Base-by-base conservation (phyloP, 2,329 filamentous ascomycete genomes). In the Botryosphaeria agaves region DNA sequence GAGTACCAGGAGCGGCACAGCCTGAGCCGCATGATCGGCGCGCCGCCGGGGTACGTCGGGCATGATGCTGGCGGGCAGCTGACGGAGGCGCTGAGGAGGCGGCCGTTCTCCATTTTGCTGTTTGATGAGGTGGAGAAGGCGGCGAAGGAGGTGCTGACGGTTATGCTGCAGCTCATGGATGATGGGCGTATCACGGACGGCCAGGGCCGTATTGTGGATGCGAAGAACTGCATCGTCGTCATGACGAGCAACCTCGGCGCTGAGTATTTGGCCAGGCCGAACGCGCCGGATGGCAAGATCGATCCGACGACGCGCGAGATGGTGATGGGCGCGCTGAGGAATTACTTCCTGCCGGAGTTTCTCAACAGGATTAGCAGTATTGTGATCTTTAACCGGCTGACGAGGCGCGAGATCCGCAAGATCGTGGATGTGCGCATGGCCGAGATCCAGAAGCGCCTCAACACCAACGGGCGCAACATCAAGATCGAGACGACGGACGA, bases 91-190 rank as follows among this genome's bases (percentile, higher is more conserved):
- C 75, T 98, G 14, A 83, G 89, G 25, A 80, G 89, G 36, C 82
- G 84, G 45, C 89, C 89, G 1, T 98, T 98, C 69, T 95, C 89
- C 1, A 98, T 98, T 48, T 66, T 98, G 2, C 72, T 98, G 6
- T 98, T 98, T 44, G 89, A 98, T 44, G 89, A 98, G 56, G 83
- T 95, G 11, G 89, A 98, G 59, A 98, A 98, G 64, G 87, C 89
- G 2, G 89, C 89, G 38, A 98, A 98, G 62, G 89, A 98, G 59
- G 73, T 98, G 1, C 64, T 98, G 26, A 98, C 89, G 1, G 89
- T 98, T 11, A 72, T 98, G 21, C 72, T 98, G n/a, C 89, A 98
- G 56, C 82, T 98, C 47, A 95, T 98, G 84, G 89, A 98, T 47
- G 89, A 98, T 48, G 89, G 89, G 18, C 84, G 89, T 46, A 95